Evolutionary conservation across 108 stramenopile genomes (phyloP).

Genomic region (Stephanodiscus triporus): DNA sequence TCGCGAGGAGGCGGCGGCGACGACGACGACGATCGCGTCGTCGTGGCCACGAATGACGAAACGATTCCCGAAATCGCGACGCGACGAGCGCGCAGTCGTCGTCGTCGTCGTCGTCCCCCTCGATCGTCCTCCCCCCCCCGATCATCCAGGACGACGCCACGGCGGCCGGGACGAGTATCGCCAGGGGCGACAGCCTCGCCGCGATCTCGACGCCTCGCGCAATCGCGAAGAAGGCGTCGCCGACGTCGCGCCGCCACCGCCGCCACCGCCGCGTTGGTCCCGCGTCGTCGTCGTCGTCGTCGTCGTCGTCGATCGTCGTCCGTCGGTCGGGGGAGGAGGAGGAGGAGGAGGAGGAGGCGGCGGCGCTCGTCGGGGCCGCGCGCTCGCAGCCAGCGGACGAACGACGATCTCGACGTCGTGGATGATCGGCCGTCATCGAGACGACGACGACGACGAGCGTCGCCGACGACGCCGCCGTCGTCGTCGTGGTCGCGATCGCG

Average conservation of each 20-base stretch:
- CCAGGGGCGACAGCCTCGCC: constrained; percentile 68
- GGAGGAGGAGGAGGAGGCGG: no score
- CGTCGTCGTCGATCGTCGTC: no score
- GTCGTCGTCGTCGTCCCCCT: neutral
- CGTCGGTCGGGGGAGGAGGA: no score
- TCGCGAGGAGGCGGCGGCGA: neutral
- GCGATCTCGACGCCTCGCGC: constrained; percentile 57
- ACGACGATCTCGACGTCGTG: no score
- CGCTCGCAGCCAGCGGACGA: no score
- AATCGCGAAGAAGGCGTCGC: constrained; percentile 35
- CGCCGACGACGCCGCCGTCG: neutral
- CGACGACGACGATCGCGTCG: neutral
- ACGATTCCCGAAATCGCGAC: neutral
- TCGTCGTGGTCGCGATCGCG: neutral
- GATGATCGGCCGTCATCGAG: no score
- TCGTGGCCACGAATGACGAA: neutral
- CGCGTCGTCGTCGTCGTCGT: no score
- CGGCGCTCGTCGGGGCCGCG: no score
- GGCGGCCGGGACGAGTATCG: constrained; percentile 41
- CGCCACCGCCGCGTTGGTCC: constrained; percentile 10
- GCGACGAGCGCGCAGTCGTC: no score
- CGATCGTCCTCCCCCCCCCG: neutral
- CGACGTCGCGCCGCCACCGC: constrained; percentile 19
- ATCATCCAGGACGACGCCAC: neutral
- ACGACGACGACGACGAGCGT: no score